phyloP scores from a whole-genome alignment of 176 grass and related monocot genomes.

The Aegilops bicornis region DNA sequence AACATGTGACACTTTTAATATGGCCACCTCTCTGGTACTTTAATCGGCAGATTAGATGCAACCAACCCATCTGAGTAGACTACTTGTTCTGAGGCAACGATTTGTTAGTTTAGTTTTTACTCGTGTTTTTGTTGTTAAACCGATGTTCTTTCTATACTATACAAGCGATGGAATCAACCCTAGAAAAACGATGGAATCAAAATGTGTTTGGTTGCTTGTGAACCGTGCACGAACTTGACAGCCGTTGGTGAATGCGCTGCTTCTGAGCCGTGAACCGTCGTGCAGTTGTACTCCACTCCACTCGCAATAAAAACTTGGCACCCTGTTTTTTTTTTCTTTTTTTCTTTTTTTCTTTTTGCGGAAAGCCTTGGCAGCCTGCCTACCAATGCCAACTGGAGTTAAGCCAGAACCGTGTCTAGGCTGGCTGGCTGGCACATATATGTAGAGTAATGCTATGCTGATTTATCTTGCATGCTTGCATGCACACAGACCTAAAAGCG shows the following conservation, averaged over 20 bases:
- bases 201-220: neutral
- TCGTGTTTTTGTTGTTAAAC: no score
- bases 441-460: no score
- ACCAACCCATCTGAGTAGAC: neutral
- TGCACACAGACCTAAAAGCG: neutral
- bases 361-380: no score
- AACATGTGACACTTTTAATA: slow-evolving; percentile 7
- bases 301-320: neutral
- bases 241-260: neutral
- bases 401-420: neutral
- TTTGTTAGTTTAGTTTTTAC: no score
- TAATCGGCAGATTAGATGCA: neutral
- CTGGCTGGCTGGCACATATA: neutral
- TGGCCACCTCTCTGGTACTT: neutral
- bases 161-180: neutral
- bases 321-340: no score
- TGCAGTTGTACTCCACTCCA: slow-evolving; percentile 9
- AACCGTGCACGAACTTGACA: neutral
- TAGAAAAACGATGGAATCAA: neutral
- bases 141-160: no score
- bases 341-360: no score
- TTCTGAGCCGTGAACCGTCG: neutral
- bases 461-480: neutral
- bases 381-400: neutral
- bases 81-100: neutral